Evolutionary conservation across 768 basidiomycete genomes (phyloP), one percentile per base, ranked within the genome.

Genomic region (Xanthoconium stramineum): DNA sequence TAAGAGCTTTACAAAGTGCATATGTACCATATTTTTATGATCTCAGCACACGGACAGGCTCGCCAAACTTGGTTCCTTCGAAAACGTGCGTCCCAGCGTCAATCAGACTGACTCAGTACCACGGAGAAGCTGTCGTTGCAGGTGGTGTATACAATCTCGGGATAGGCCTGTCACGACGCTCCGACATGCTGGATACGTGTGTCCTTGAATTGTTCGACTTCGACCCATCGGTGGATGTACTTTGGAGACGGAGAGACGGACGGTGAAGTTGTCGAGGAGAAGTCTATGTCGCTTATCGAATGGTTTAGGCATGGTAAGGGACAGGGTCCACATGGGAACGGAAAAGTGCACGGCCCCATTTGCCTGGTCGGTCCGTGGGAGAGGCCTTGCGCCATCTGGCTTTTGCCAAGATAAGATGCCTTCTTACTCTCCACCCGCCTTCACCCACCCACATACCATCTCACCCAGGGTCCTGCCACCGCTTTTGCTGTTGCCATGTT

Each of bases 201-300:
- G 77, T 94, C 69, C 77, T 87, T 65, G 94, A 98, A 69, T 71
- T 98, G 46, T 88, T 94, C 68, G 95, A 97, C 65, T 78, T 91
- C 38, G 85, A 88, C 51, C 86, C 85, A 90, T 62, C 78, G 97
- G 68, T 80, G 81, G 70, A 63, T 84, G 19, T 82, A 87, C 66
- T 88, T 93, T 68, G 82, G 84, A 47, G 80, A 85, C 49, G 75
- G 73, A 36, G 62, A 66, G 44, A 55, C 66, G 9, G 64, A 65
- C 30, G 42, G n/a, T 33, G 67, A 63, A 9, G 69, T 66, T 37
- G 66, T 71, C 24, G 72, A 76, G 47, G 74, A 74, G 24, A 76
- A 79, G 56, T n/a, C n/a, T n/a, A n/a, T n/a, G n/a, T n/a, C n/a
- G n/a, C n/a, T n/a, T n/a, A n/a, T n/a, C n/a, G n/a, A n/a, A n/a